Conservation (phyloP, 108 stramenopile species). For the Pseudonitzschia pungens region DNA sequence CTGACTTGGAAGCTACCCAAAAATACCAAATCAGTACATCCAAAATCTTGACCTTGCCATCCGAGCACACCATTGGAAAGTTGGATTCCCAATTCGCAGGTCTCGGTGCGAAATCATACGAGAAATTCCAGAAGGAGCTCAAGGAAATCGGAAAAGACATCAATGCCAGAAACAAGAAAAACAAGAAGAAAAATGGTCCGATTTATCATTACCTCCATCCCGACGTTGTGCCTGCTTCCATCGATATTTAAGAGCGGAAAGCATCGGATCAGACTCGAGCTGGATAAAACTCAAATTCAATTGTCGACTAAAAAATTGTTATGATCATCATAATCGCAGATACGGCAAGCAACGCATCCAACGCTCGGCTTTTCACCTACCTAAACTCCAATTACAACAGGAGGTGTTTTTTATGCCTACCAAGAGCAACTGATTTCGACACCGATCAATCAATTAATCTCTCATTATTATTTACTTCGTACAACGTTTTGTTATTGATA, state of each 20-base stretch:
- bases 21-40: background rate
- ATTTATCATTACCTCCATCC: conserved; percentile 19
- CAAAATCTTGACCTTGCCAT: conserved; percentile 7
- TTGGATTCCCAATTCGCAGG: conserved; percentile 1
- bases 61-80: background rate
- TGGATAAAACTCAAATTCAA: no score
- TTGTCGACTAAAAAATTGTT: no score
- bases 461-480: no score
- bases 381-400: no score
- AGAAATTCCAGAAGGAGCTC: conserved; percentile 10
- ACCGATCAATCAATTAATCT: no score
- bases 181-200: background rate
- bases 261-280: no score
- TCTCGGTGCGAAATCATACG: conserved; percentile 13
- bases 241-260: conserved; percentile 7
- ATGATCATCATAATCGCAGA: no score
- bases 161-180: background rate
- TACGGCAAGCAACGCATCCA: no score
- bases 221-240: conserved; percentile 10
- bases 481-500: no score
- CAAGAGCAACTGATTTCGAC: no score
- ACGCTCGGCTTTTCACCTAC: no score
- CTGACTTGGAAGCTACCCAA: background rate
- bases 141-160: conserved; percentile 11
- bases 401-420: no score